These are phyloP conservation scores for Zymoseptoria crescenta DNA, from an alignment of 2,329 filamentous ascomycete genomes.

Conservation along the genomic window DNA sequence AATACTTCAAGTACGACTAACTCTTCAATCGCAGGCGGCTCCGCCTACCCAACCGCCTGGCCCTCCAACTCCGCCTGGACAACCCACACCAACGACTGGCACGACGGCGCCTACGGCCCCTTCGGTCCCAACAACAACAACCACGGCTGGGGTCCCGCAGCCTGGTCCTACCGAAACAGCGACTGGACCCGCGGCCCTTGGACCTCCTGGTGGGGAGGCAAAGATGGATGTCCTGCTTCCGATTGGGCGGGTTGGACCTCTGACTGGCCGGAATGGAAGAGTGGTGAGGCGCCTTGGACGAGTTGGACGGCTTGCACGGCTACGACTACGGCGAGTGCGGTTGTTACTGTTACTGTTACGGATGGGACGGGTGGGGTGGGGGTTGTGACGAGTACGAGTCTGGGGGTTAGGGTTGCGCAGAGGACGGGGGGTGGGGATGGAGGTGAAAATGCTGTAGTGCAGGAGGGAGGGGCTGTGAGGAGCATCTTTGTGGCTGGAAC, in stretches of 20 bases:
- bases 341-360: background rate
- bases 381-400: background rate
- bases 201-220: background rate
- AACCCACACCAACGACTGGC: background rate
- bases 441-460: background rate
- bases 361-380: background rate
- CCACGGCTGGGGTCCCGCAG: background rate
- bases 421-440: background rate
- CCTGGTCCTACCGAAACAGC: background rate
- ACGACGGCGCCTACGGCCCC: background rate
- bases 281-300: background rate
- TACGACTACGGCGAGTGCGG: background rate
- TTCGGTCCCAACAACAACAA: background rate
- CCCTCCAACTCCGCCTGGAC: background rate
- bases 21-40: background rate
- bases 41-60: background rate
- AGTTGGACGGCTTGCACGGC: background rate
- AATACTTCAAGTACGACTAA: no score
- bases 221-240: background rate
- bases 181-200: background rate
- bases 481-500: background rate
- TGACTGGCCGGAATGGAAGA: background rate
- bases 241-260: background rate
- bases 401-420: background rate
- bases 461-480: background rate